Percentiles rank a stretch among this genome's conserved stretches.
Evolutionary conservation across 2,329 filamentous ascomycete genomes (phyloP).

Genomic region (Paecilomyces variotii): DNA sequence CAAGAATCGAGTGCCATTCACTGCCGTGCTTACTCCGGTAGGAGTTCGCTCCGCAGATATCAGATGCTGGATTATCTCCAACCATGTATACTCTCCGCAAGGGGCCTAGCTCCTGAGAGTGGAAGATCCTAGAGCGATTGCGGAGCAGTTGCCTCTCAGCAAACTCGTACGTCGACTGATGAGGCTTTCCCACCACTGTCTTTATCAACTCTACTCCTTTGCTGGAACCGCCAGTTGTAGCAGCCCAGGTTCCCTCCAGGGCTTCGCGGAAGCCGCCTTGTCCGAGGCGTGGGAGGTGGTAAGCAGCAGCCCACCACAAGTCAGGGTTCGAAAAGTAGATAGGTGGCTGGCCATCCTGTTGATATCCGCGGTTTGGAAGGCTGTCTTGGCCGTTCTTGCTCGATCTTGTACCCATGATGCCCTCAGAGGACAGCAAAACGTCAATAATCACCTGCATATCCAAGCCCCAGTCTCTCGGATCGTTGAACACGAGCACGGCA

Average conservation of each 20-base stretch:
- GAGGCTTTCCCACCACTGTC: slow-evolving; percentile 76
- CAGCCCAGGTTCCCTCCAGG: slow-evolving; percentile 69
- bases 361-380: slow-evolving; percentile 69
- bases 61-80: slow-evolving; percentile 80
- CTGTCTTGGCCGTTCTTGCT: slow-evolving; percentile 57
- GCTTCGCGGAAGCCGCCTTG: slow-evolving; percentile 86
- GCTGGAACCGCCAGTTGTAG: slow-evolving; percentile 53
- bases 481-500: slow-evolving; percentile 89
- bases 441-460: slow-evolving; percentile 81
- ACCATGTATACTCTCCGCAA: slow-evolving; percentile 84
- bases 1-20: slow-evolving; percentile 70
- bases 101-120: slow-evolving; percentile 29
- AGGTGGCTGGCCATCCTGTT: slow-evolving; percentile 68
- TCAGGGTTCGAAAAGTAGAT: slow-evolving; percentile 89
- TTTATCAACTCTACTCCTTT: slow-evolving; percentile 51
- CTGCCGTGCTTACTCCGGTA: slow-evolving; percentile 60
- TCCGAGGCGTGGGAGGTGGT: slow-evolving; percentile 77
- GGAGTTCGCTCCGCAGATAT: slow-evolving; percentile 79
- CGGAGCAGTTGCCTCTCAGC: slow-evolving; percentile 65
- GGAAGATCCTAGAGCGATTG: slow-evolving; percentile 48
- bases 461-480: slow-evolving; percentile 91
- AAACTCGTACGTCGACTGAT: slow-evolving; percentile 67
- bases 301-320: slow-evolving; percentile 77
- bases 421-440: slow-evolving; percentile 67
- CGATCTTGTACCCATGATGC: slow-evolving; percentile 73